Evolutionary conservation across 495 filamentous ascomycete genomes (phyloP), one percentile per base, ranked within the genome.

Genomic region (Penicillium cataractarum): DNA sequence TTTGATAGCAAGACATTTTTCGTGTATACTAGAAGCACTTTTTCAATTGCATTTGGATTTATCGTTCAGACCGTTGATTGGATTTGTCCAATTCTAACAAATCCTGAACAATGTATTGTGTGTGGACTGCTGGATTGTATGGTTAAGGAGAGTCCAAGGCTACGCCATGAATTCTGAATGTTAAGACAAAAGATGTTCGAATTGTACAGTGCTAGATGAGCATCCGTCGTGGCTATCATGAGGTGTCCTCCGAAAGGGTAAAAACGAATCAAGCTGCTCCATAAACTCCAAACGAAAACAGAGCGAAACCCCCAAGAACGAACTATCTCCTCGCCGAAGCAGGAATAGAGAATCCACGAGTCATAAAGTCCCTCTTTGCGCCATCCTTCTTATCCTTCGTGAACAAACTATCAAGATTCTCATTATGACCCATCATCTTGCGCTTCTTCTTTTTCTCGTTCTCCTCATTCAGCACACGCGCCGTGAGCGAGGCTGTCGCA

Each of bases 401-500:
- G 65, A 91, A 93, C 29, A 93, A 75, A 64, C 84, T 90, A 64
- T 89, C 85, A 39, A 93, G 58, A 66, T 87, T 92, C 42, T 89
- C 86, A 74, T 87, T 93, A 52, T 80, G 71, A 6, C 77, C 79
- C 61, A 80, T 83, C 62, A 92, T 67, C 72, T 91, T 97, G 48
- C 92, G 84, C 60, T 88, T 78, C 73, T 96, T 97, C 51, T 91
- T 91, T 62, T 83, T 85, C 68, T 89, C 87, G 51, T 92, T 89
- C 71, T 97, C 90, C 62, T 97, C 95, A 9, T 89, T 88, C 9
- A 97, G 71, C 0, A 99, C 93, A 63, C 85, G 92, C 0, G 89
- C 90, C 6, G 95, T 96, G 22, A 98, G 74, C 12, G 86, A 88
- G 0, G 94, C 92, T 6, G 95, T 94, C 17, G 90, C 84, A 4